Evolutionary conservation across 129 eudicot genomes (phyloP).

Genomic region (Calendula officinalis): DNA sequence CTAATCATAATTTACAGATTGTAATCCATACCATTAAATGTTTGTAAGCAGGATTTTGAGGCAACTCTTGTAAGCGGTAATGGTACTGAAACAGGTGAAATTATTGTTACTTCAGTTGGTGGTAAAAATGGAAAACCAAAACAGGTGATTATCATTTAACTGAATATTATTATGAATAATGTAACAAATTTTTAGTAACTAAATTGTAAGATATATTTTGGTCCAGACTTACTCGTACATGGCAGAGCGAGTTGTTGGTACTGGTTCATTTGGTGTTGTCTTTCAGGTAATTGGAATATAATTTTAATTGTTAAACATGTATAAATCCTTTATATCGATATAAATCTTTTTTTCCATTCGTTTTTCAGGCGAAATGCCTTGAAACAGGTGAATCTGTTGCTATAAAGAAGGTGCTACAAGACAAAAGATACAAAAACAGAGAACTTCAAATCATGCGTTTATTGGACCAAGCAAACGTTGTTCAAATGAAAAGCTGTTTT

Average conservation of each 20-base stretch:
- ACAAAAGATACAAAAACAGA: conserved; percentile 95
- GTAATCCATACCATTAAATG: background rate
- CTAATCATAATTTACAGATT: background rate
- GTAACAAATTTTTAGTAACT: background rate
- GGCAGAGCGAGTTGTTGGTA: conserved; percentile 98
- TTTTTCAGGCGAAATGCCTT: conserved; percentile 77
- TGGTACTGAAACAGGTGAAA: conserved; percentile 90
- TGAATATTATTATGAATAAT: no score
- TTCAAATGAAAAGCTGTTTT: conserved; percentile 70
- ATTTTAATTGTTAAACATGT: background rate
- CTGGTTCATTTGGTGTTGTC: conserved; percentile 97
- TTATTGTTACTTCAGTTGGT: conserved; percentile 71
- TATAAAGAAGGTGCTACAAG: conserved; percentile 92
- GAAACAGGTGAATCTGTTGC: conserved; percentile 95
- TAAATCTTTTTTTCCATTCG: background rate
- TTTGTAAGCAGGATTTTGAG: conserved; percentile 62
- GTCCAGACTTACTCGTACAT: conserved; percentile 85
- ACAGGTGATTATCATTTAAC: conserved; percentile 47
- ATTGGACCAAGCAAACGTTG: conserved; percentile 77
- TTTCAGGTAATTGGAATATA: conserved; percentile 57
- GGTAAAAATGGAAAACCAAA: conserved; percentile 88
- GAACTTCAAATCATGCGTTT: conserved; percentile 94
- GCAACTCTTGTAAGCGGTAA: conserved; percentile 74
- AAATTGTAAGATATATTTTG: background rate
- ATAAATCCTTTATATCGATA: no score